Evolutionary conservation across 148 eudicot genomes (phyloP).

Genomic region (Tetragonia tetragonoides): DNA sequence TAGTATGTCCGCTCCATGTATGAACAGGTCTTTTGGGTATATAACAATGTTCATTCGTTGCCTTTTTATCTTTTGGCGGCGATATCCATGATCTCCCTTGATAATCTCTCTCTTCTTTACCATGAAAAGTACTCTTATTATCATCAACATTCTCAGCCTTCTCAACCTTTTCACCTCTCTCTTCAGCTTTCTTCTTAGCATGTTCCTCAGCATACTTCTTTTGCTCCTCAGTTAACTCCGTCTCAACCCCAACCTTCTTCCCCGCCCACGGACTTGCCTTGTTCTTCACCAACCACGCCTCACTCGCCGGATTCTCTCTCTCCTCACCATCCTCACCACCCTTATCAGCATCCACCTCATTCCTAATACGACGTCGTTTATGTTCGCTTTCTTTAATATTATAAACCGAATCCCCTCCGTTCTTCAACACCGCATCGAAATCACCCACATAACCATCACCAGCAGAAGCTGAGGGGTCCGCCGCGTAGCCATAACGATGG

Average conservation of each 20-base stretch:
- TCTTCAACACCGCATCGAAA: conserved; percentile 38
- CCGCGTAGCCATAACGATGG: conserved; percentile 78
- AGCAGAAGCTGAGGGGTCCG: conserved; percentile 63
- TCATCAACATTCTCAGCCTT: conserved; percentile 57
- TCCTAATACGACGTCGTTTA: conserved; percentile 48
- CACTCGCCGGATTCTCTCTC: conserved; percentile 66
- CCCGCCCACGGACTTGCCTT: conserved; percentile 86
- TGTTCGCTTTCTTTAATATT: conserved; percentile 77
- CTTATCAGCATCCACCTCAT: conserved; percentile 48
- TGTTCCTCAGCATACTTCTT: conserved; percentile 92
- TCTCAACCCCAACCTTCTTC: conserved; percentile 64
- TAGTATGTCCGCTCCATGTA: conserved; percentile 96
- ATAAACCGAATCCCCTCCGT: conserved; percentile 59
- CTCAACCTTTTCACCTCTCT: conserved; percentile 49
- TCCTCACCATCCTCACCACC: conserved; percentile 28
- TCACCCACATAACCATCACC: conserved; percentile 56
- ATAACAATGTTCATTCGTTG: conserved; percentile 79
- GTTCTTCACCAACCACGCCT: conserved; percentile 71
- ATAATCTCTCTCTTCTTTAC: conserved; percentile 91
- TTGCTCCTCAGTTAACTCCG: conserved; percentile 84
- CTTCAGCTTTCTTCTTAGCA: conserved; percentile 80
- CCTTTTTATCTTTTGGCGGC: conserved; percentile 77
- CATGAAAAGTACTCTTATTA: conserved; percentile 88
- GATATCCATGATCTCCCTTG: conserved; percentile 95
- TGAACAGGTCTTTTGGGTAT: conserved; percentile 87